A percentile compares a stretch with the other conserved stretches of the same genome.
Conservation (phyloP, 225 moss, liverwort and hornwort genomes). For the Pleurozium schreberi region DNA sequence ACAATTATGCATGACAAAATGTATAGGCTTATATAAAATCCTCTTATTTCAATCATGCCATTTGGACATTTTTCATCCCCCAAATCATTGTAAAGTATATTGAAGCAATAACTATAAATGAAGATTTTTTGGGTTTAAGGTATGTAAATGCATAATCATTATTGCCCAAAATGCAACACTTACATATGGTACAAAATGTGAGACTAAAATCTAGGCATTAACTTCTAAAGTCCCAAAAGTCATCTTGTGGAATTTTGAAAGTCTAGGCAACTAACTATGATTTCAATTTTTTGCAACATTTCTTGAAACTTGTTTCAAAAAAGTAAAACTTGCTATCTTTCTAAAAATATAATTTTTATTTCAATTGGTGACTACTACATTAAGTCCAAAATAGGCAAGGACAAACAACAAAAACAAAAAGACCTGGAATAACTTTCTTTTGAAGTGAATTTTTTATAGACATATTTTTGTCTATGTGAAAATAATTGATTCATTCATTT, state of each 20-base stretch:
- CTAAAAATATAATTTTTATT: not conserved
- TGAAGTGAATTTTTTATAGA: not conserved
- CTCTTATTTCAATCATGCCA: not conserved
- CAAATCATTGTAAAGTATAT: not conserved
- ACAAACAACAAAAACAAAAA: not conserved
- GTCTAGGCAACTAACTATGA: fast-evolving
- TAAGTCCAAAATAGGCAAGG: not conserved
- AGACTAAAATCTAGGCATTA: too few species aligned
- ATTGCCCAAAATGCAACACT: not conserved
- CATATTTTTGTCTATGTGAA: not conserved
- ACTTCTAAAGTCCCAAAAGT: fast-evolving
- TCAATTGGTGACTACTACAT: not conserved
- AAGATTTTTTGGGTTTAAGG: not conserved
- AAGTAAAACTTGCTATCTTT: not conserved
- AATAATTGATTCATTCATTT: not conserved
- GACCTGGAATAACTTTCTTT: not conserved
- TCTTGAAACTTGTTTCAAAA: not conserved
- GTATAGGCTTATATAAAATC: not conserved
- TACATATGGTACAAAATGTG: fast-evolving
- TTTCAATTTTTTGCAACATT: not conserved
- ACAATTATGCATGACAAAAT: not conserved
- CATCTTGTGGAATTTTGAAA: not conserved
- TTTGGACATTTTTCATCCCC: too few species aligned
- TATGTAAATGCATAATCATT: not conserved
- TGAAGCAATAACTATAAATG: not conserved